Evolutionary conservation across 257 asterid genomes (phyloP).

Genomic region (Petrea volubilis): DNA sequence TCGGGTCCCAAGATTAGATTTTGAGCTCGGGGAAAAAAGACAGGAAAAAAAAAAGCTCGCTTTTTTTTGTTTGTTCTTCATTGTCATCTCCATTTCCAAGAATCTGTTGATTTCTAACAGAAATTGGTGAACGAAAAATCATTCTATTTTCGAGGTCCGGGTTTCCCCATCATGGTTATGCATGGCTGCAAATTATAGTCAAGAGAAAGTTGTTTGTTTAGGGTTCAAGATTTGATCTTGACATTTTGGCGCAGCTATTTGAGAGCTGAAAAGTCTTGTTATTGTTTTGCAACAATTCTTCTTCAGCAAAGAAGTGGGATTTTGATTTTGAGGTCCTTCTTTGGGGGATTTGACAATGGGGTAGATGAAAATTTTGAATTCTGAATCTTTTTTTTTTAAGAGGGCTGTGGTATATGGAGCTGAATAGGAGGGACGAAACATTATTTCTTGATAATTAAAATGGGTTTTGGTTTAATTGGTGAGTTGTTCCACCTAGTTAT

Average conservation of each 20-base stretch:
- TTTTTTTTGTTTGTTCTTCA: not conserved
- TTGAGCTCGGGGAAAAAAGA: conserved; percentile 20
- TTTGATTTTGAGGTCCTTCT: conserved; percentile 22
- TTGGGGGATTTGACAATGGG: conserved; percentile 31
- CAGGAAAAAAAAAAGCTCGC: not conserved
- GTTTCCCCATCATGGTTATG: conserved; percentile 10
- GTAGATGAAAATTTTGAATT: conserved; percentile 40
- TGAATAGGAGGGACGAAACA: conserved; percentile 36
- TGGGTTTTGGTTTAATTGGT: conserved; percentile 70
- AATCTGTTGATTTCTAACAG: conserved; percentile 16
- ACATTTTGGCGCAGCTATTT: conserved; percentile 29
- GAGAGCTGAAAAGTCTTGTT: conserved; percentile 23
- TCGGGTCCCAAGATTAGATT: conserved; percentile 25
- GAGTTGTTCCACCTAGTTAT: conserved; percentile 42
- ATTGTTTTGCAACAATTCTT: conserved; percentile 18
- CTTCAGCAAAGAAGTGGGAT: conserved; percentile 26
- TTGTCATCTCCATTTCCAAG: conserved; percentile 20
- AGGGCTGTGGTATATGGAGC: conserved; percentile 45
- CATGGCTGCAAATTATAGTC: conserved; percentile 33
- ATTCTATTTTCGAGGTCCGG: conserved; percentile 12
- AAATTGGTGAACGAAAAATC: conserved; percentile 13
- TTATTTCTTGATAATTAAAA: conserved; percentile 47
- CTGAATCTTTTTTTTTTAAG: conserved; percentile 24
- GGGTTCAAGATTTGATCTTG: conserved; percentile 32
- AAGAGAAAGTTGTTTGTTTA: conserved; percentile 9